Base-by-base conservation (phyloP, 352 stramenopile species). In the Pythium graminicola region DNA sequence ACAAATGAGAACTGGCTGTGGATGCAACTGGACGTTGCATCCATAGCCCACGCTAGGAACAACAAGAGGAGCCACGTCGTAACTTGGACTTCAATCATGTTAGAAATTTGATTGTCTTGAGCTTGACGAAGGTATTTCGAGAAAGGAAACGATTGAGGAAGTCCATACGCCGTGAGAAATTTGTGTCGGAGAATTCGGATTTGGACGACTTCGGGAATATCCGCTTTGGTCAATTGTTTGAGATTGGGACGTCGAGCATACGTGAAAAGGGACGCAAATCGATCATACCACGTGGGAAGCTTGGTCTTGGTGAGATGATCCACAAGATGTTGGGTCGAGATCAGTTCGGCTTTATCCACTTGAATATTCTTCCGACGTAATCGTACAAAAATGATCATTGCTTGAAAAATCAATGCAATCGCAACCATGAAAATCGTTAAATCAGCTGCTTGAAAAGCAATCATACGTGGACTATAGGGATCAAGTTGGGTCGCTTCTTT, bases 21-120 rank as follows among this genome's bases (percentile, higher is more conserved):
- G 6, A 46, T 14, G 17, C 31, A 14, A 9, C 9, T 36, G 31
- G 31, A 36, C 31, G 31, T 57, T 26, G 39, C 13, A 13, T 14
- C 44, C 38, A 64, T 33, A 8, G 36, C 6, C 57, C 57, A 65
- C 17, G 50, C 26, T 17, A 65, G 35, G 29, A 26, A 22, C 24
- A 65, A 44, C 43, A 67, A 24, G 2, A 67, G 39, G 27, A 63
- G 45, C 60, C 60, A 91, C 60, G 73, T 85, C 6, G 72, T 78
- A 16, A 84, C 68, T 31, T 87, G 57, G 5, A 91, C 76, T 19
- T 91, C 77, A 32, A 91, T 85, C 68, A 91, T 80, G 54, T 91
- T 70, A 14, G 68, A 82, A 49, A 91, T 86, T 54, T 91, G 75
- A 57, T 77, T 86, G 13, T 83, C 77, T 61, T 88, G 80, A 3